These are phyloP conservation scores for Pyricularia sp. DNA, from an alignment of 2,329 filamentous ascomycete genomes.

Conservation along the genomic window DNA sequence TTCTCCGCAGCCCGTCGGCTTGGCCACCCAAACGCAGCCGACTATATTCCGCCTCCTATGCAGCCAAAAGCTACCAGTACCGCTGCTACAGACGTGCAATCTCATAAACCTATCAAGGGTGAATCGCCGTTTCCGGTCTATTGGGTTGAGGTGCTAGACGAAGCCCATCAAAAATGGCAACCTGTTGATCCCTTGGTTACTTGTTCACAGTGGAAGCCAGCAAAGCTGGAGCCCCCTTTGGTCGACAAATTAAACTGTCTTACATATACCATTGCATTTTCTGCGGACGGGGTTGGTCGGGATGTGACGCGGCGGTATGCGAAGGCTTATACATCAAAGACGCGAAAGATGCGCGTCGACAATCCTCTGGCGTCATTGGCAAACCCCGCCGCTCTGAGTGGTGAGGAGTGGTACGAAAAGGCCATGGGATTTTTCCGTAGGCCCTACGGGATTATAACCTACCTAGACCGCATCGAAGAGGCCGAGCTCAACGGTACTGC, in stretches of 20 bases:
- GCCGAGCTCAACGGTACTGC: conserved; percentile 63
- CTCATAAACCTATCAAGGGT: conserved; percentile 44
- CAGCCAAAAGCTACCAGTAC: conserved; percentile 12
- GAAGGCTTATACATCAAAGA: conserved; percentile 86
- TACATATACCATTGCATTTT: conserved; percentile 78
- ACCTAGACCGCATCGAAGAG: conserved; percentile 78
- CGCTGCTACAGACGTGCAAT: background rate
- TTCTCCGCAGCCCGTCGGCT: conserved; percentile 36
- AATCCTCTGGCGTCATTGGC: conserved; percentile 5
- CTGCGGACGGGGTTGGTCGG: conserved; percentile 64
- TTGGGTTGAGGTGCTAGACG: conserved; percentile 89
- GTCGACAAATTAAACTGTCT: conserved; percentile 69
- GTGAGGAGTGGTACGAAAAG: conserved; percentile 40
- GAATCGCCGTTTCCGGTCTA: conserved; percentile 78
- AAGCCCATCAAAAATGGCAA: conserved; percentile 84
- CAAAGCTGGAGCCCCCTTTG: conserved; percentile 72
- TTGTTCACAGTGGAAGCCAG: conserved; percentile 64
- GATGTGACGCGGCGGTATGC: conserved; percentile 86
- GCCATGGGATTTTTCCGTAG: conserved; percentile 38
- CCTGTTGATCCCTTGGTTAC: conserved; percentile 80
- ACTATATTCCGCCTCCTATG: conserved; percentile 37
- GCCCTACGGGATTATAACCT: conserved; percentile 27
- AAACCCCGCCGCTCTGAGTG: conserved; percentile 4
- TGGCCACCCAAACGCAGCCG: conserved; percentile 44
- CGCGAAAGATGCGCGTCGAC: conserved; percentile 72